Percentiles rank a stretch among this genome's conserved stretches.
phyloP scores from a whole-genome alignment of 345 rosid species.

The Populus nigra region DNA sequence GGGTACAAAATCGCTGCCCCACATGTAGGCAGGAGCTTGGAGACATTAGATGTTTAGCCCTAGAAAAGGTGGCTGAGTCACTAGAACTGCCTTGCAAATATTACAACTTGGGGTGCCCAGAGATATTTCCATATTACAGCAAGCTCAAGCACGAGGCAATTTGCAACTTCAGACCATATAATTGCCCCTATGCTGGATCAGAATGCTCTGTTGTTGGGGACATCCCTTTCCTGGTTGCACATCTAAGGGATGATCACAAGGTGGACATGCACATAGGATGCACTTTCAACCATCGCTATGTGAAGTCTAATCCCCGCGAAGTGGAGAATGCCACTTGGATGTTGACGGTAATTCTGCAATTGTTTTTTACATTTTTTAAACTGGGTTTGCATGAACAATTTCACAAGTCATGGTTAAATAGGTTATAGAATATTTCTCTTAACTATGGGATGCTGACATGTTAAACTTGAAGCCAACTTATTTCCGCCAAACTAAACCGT shows the following conservation, averaged over 20 bases:
- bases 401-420: background rate
- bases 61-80: constrained; percentile 78
- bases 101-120: constrained; percentile 67
- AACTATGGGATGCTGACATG: background rate
- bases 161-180: constrained; percentile 74
- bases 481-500: background rate
- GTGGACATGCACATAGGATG: constrained; percentile 80
- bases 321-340: constrained; percentile 87
- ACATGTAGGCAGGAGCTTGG: constrained; percentile 82
- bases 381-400: background rate
- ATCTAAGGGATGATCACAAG: constrained; percentile 78
- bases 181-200: constrained; percentile 78
- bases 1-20: constrained; percentile 75
- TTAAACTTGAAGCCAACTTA: background rate
- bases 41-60: constrained; percentile 75
- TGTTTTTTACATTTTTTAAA: background rate
- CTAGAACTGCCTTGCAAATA: constrained; percentile 80
- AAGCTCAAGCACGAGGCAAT: constrained; percentile 68
- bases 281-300: constrained; percentile 78
- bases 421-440: background rate
- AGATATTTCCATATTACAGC: constrained; percentile 76
- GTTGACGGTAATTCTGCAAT: constrained; percentile 26
- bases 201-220: constrained; percentile 65
- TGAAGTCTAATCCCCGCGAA: constrained; percentile 76
- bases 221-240: constrained; percentile 64